Evolutionary conservation across 192 early-diverging fungal species (phyloP).

Genomic region (Pilobolus umbonatus): DNA sequence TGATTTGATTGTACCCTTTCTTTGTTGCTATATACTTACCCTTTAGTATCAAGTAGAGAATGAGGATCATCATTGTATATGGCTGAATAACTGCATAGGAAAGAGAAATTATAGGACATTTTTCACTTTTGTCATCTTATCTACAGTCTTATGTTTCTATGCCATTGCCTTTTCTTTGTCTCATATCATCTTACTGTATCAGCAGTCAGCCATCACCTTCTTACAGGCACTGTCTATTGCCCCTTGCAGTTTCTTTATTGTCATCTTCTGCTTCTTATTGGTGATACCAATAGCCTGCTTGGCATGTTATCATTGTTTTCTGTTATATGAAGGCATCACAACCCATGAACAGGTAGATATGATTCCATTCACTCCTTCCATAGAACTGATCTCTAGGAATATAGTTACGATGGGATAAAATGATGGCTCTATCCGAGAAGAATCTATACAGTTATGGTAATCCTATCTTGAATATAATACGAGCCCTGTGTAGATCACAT

Average conservation of each 20-base stretch:
- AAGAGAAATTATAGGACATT: conserved; percentile 79
- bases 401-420: conserved; percentile 12
- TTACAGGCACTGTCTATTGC: not conserved
- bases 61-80: conserved; percentile 90
- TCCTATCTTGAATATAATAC: conserved; percentile 42
- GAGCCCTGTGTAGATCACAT: conserved; percentile 52
- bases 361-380: too few relatives aligned
- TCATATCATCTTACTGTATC: conserved; percentile 38
- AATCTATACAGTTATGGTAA: conserved; percentile 51
- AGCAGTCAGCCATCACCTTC: not conserved
- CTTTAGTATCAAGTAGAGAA: conserved; percentile 45
- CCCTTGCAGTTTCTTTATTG: conserved; percentile 47
- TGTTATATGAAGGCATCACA: conserved; percentile 68
- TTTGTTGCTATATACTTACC: not conserved
- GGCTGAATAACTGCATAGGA: conserved; percentile 93
- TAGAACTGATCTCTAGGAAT: too few relatives aligned
- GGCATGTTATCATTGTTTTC: conserved; percentile 65
- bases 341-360: conserved; percentile 77
- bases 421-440: conserved; percentile 30
- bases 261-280: conserved; percentile 59
- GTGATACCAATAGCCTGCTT: conserved; percentile 62
- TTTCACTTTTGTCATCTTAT: conserved; percentile 65
- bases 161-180: conserved; percentile 57
- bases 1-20: not conserved
- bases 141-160: conserved; percentile 59